These are phyloP conservation scores for Pythium rhizo-oryzae DNA, from an alignment of 352 stramenopile species.

Conservation along the genomic window DNA sequence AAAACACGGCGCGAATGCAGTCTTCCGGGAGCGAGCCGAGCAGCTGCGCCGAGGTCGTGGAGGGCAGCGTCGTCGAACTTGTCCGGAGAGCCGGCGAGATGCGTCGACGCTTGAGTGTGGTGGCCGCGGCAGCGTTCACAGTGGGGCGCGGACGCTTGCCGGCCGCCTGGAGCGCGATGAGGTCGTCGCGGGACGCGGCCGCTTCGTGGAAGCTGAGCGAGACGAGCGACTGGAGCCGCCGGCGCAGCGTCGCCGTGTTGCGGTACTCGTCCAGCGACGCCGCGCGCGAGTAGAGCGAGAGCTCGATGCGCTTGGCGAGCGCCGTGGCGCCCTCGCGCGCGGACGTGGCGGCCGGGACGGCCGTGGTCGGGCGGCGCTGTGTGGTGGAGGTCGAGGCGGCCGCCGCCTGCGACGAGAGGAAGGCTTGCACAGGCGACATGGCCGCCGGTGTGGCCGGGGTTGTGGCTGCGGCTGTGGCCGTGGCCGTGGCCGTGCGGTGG, in stretches of 20 bases:
- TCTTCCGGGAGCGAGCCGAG: constrained; percentile 40
- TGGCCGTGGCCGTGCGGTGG: constrained; percentile 4
- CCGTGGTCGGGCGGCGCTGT: constrained; percentile 17
- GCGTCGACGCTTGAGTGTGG: constrained; percentile 43
- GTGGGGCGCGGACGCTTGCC: constrained; percentile 4
- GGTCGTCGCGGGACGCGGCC: constrained; percentile 33
- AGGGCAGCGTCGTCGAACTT: neutral
- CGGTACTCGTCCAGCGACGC: constrained; percentile 68
- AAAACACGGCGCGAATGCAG: constrained; percentile 53
- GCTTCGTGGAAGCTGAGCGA: constrained; percentile 72
- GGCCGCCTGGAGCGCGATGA: neutral
- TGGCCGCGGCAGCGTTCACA: neutral
- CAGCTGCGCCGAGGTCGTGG: constrained; percentile 8
- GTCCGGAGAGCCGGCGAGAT: constrained; percentile 3
- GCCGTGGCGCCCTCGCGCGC: constrained; percentile 32
- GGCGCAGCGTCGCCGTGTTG: constrained; percentile 68
- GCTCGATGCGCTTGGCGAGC: constrained; percentile 74
- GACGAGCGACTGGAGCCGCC: constrained; percentile 70
- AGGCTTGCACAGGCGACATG: constrained; percentile 7
- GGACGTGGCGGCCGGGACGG: constrained; percentile 16
- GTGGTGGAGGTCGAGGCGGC: neutral
- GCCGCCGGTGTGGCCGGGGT: neutral
- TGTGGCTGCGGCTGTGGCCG: neutral
- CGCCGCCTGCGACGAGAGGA: constrained; percentile 7
- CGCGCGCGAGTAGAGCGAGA: constrained; percentile 72